Evolutionary conservation across 768 basidiomycete genomes (phyloP).

Genomic region (Kwoniella bestiolae): DNA sequence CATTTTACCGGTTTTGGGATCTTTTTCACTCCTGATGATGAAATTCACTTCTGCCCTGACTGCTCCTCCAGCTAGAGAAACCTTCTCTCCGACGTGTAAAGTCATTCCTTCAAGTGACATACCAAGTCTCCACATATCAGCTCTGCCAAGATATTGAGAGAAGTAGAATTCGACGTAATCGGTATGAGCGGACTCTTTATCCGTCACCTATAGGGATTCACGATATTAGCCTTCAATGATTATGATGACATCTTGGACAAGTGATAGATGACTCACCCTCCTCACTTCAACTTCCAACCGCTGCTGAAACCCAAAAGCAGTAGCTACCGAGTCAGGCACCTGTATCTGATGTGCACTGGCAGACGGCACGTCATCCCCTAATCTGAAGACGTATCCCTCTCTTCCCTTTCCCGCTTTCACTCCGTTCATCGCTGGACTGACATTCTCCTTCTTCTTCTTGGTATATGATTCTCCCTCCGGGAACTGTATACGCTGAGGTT

Average conservation of each 20-base stretch:
- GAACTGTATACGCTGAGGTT: slow-evolving; percentile 2
- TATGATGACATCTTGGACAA: background rate
- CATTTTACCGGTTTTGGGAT: slow-evolving; percentile 55
- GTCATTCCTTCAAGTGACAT: slow-evolving; percentile 79
- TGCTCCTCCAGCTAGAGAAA: slow-evolving; percentile 80
- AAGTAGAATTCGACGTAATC: slow-evolving; percentile 79
- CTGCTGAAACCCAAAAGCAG: slow-evolving; percentile 46
- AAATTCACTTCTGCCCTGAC: slow-evolving; percentile 75
- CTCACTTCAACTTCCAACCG: slow-evolving; percentile 42
- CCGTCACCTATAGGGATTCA: slow-evolving; percentile 56
- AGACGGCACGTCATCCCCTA: slow-evolving; percentile 42
- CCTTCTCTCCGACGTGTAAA: slow-evolving; percentile 79
- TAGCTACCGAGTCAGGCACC: slow-evolving; percentile 46
- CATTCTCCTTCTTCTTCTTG: slow-evolving; percentile 60
- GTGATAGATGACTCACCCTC: slow-evolving; percentile 26
- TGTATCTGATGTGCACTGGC: slow-evolving; percentile 45
- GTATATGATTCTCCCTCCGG: slow-evolving; percentile 62
- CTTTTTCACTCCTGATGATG: slow-evolving; percentile 71
- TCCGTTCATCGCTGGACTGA: slow-evolving; percentile 42
- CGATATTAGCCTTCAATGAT: background rate
- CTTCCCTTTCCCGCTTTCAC: slow-evolving; percentile 32
- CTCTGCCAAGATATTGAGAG: slow-evolving; percentile 90
- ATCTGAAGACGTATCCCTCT: slow-evolving; percentile 48
- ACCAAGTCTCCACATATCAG: slow-evolving; percentile 95
- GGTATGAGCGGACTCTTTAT: slow-evolving; percentile 60